phyloP scores from a whole-genome alignment of 169 alveolate genomes.

The Theileria parva region DNA sequence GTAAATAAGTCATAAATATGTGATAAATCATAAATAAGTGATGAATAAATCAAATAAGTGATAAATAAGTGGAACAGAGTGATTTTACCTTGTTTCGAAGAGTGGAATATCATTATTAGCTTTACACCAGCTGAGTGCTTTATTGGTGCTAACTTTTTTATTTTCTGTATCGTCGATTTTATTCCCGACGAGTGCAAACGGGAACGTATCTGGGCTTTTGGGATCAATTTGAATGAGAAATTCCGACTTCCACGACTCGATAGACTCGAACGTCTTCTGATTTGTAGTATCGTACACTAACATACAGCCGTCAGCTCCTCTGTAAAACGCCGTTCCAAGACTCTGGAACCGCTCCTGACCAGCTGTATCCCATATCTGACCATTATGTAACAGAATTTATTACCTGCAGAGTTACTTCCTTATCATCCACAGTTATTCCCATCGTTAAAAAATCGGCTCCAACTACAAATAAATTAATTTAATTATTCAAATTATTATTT shows the following conservation, averaged over 20 bases:
- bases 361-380: slow-evolving; percentile 95
- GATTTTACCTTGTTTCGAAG: slow-evolving; percentile 88
- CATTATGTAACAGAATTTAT: slow-evolving; percentile 10
- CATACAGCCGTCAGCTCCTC: slow-evolving; percentile 99
- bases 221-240: slow-evolving; percentile 94
- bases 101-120: slow-evolving; percentile 88
- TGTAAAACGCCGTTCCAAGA: slow-evolving; percentile 96
- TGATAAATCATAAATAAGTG: too few relatives aligned
- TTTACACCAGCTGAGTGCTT: slow-evolving; percentile 92
- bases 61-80: background rate
- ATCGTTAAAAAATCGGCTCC: slow-evolving; percentile 99
- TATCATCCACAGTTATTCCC: slow-evolving; percentile 94
- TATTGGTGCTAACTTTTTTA: slow-evolving; percentile 86
- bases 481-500: too few relatives aligned
- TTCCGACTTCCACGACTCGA: slow-evolving; percentile 96
- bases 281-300: slow-evolving; percentile 93
- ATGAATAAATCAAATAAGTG: too few relatives aligned
- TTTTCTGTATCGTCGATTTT: slow-evolving; percentile 92
- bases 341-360: slow-evolving; percentile 98
- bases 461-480: slow-evolving; percentile 65
- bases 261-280: slow-evolving; percentile 89
- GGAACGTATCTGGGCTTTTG: slow-evolving; percentile 92
- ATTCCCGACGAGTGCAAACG: slow-evolving; percentile 96
- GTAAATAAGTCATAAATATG: too few relatives aligned
- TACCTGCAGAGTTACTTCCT: slow-evolving; percentile 93